Evolutionary conservation across 352 stramenopile species (phyloP), one percentile per base, ranked within the genome.

Genomic region (Pythium angustatum): DNA sequence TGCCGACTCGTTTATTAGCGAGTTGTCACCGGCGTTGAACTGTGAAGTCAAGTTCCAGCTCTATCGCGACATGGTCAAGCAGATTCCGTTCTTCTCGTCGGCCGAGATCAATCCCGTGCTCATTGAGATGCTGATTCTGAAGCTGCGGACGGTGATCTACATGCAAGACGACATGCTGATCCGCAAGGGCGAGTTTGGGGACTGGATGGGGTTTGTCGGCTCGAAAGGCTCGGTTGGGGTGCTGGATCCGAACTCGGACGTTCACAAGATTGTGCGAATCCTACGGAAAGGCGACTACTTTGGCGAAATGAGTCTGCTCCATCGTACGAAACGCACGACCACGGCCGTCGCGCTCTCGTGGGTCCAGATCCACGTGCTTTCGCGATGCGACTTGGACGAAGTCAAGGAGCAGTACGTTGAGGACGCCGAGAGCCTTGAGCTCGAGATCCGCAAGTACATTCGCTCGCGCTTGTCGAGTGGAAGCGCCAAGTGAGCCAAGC

Each of bases 171-270:
- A 92, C 57, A 73, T 92, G 19, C 50, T 90, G 11, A 90, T 90
- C 43, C 75, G 83, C 28, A 92, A 92, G 61, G 83, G 81, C 27
- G 83, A 92, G 68, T 83, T 79, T 30, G 79, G 83, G 14, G 81
- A 92, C 65, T 92, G 83, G 83, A 92, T 92, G 83, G 83, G 81
- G 5, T 90, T 92, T 50, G 88, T 90, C 40, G 81, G 81, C 19
- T 85, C 78, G 8, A 89, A 85, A 58, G 83, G 81, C 0, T 78
- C 75, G 2, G 81, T 90, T 5, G 81, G 79, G 10, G 69, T 92
- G 14, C 64, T 92, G 3, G 82, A 89, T 55, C 82, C 82, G 14
- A 75, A 65, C 10, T 74, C 76, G 0, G 40, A 78, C 8, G 63
- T 51, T 28, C 71, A 73, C 27, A 78, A 81, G 41, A 81, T 92